Conservation (phyloP, 495 filamentous ascomycete species). For the Mycothermus thermophilus region DNA sequence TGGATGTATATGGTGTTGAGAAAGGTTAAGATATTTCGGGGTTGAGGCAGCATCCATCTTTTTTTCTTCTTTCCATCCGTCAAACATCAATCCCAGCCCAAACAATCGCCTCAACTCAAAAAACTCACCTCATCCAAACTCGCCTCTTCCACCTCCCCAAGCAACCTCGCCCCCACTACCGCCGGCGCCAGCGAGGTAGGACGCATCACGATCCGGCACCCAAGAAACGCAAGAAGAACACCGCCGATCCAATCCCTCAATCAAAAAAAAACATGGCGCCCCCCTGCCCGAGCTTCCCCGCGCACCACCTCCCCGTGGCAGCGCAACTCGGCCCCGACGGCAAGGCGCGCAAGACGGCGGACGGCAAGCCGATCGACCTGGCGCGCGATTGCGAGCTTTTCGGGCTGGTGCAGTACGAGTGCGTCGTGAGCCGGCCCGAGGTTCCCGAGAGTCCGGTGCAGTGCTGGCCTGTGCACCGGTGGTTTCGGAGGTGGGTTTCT, state of each 20-base stretch:
- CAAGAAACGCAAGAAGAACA: too few relatives aligned
- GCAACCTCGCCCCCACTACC: slow-evolving; percentile 49
- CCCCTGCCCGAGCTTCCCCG: slow-evolving; percentile 41
- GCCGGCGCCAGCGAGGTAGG: too few relatives aligned
- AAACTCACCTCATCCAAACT: slow-evolving; percentile 30
- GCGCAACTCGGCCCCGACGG: slow-evolving; percentile 36
- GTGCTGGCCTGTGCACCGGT: slow-evolving; percentile 61
- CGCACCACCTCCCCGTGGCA: slow-evolving; percentile 33
- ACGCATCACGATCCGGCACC: too few relatives aligned
- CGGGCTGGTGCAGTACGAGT: slow-evolving; percentile 73
- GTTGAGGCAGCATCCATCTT: too few relatives aligned
- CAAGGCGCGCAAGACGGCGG: slow-evolving; percentile 35
- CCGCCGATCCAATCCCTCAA: too few relatives aligned
- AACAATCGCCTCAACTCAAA: background rate
- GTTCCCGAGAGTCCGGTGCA: slow-evolving; percentile 40
- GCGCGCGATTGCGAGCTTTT: slow-evolving; percentile 52
- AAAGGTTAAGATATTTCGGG: too few relatives aligned
- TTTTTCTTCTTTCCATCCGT: too few relatives aligned
- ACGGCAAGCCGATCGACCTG: slow-evolving; percentile 39
- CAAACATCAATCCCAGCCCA: too few relatives aligned
- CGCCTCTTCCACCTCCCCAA: slow-evolving; percentile 32
- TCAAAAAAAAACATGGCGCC: slow-evolving; percentile 45
- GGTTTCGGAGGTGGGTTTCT: slow-evolving; percentile 60
- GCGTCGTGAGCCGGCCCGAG: slow-evolving; percentile 45
- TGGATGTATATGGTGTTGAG: too few relatives aligned